These are phyloP conservation scores for Plasmodium relictum DNA, from an alignment of 169 alveolate species.

Conservation along the genomic window DNA sequence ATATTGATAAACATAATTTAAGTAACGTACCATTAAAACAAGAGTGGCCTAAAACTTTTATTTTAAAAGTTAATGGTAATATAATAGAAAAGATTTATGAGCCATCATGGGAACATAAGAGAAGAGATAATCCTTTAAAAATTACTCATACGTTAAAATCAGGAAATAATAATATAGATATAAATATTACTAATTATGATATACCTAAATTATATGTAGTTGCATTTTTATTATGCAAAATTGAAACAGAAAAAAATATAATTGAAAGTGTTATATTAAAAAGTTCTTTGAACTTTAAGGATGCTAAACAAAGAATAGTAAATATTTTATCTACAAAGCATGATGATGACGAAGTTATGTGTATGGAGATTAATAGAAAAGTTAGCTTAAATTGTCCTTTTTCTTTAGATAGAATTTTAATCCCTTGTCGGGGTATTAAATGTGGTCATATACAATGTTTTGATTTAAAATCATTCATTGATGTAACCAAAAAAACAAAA, in stretches of 20 bases:
- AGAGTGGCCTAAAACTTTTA: constrained; percentile 89
- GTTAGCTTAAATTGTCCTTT: constrained; percentile 88
- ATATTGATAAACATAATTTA: constrained; percentile 75
- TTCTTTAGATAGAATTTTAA: constrained; percentile 87
- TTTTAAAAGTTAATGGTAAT: constrained; percentile 81
- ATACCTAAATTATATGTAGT: constrained; percentile 80
- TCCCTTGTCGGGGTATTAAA: constrained; percentile 92
- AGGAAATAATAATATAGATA: constrained; percentile 84
- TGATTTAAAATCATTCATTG: constrained; percentile 91
- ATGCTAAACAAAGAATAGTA: constrained; percentile 77
- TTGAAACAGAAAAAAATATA: constrained; percentile 83
- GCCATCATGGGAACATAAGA: constrained; percentile 91
- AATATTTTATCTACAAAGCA: constrained; percentile 76
- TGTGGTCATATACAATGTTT: constrained; percentile 94
- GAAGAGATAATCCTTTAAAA: constrained; percentile 90
- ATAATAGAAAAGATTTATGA: constrained; percentile 80
- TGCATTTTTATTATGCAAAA: constrained; percentile 83
- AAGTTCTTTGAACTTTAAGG: constrained; percentile 76
- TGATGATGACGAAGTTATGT: constrained; percentile 90
- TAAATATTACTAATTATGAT: constrained; percentile 82
- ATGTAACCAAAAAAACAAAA: constrained; percentile 90
- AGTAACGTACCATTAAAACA: constrained; percentile 73
- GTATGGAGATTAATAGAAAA: constrained; percentile 86
- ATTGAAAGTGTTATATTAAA: constrained; percentile 78
- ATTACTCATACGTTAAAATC: constrained; percentile 85